Evolutionary conservation across 371 early-diverging fungal genomes (phyloP), one percentile per base, ranked within the genome.

Genomic region (Conidiobolus incongruus): DNA sequence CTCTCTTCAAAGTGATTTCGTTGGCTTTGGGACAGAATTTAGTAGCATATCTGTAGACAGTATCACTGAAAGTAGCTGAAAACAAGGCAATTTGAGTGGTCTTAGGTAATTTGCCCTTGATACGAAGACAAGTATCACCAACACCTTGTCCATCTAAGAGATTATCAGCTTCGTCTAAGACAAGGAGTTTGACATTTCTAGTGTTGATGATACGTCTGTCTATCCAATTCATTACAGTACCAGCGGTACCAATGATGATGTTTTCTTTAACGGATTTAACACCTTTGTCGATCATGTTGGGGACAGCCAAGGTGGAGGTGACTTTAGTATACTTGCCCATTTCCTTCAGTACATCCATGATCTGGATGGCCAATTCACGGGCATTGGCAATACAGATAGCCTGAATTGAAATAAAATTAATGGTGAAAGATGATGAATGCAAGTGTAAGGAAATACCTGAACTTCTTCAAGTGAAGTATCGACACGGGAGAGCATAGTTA

Each of bases 341-440:
- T 47, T 75, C 66, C 51, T 66, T 57, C 19, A 90, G 76, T 13
- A 91, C 94, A 44, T 83, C 80, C 65, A 82, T 68, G 52, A 94
- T 94, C 63, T 99, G 99, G 29, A 79, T 72, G 13, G 87, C 96
- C 44, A 99, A 63, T 65, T 99, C 99, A 47, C 98, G 79, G 32
- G 97, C 77, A 20, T 98, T 98, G 1, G 96, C 88, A 43, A 99
- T 53, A 56, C 94, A 88, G 35, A 99, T 56, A 1, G 89, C 95
- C 72, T 93, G 77, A 1, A n/a, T n/a, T n/a, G n/a, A n/a, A n/a
- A n/a, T n/a, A n/a, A n/a, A n/a, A n/a, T n/a, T n/a, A n/a, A n/a
- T n/a, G n/a, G n/a, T n/a, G n/a, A n/a, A n/a, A n/a, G n/a, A n/a
- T n/a, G n/a, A n/a, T n/a, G n/a, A n/a, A n/a, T n/a, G n/a, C n/a